A percentile compares a stretch with the other conserved stretches of the same genome.
phyloP scores from a whole-genome alignment of 148 eudicot species.

The Suaeda aralocaspica region DNA sequence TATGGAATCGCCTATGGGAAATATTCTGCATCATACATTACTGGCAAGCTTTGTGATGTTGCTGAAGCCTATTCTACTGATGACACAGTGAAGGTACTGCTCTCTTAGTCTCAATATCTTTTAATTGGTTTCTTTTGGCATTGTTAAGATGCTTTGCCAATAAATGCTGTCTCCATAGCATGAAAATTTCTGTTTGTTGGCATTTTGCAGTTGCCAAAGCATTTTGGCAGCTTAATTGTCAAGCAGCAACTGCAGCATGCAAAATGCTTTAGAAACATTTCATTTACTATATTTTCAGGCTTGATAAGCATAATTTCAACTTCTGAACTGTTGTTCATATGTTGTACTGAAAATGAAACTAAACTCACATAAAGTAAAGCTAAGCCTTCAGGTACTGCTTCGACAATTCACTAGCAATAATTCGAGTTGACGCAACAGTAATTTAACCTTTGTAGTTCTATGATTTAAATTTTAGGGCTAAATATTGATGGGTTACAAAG shows the following conservation, averaged over 20 bases:
- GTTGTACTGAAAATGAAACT: background rate
- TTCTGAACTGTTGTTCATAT: background rate
- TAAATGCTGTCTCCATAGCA: background rate
- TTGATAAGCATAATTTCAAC: background rate
- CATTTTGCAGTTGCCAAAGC: background rate
- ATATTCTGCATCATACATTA: constrained; percentile 86
- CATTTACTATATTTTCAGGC: background rate
- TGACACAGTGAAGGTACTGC: constrained; percentile 80
- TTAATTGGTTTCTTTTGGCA: background rate
- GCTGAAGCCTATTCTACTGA: constrained; percentile 92
- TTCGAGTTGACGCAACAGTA: too few relatives aligned
- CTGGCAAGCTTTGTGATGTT: constrained; percentile 89
- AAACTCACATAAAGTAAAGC: background rate
- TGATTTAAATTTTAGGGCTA: too few relatives aligned
- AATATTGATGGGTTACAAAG: too few relatives aligned
- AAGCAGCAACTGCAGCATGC: background rate
- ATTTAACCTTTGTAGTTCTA: too few relatives aligned
- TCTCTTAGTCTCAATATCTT: constrained; percentile 5
- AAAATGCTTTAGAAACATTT: background rate
- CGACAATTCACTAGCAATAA: background rate
- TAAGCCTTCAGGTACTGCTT: background rate
- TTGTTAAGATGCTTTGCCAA: background rate
- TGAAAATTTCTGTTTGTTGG: background rate
- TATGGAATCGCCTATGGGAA: constrained; percentile 91
- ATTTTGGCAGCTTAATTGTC: background rate